Base-by-base conservation (phyloP, 345 rosid species). In the Odontarrhena argentea region DNA sequence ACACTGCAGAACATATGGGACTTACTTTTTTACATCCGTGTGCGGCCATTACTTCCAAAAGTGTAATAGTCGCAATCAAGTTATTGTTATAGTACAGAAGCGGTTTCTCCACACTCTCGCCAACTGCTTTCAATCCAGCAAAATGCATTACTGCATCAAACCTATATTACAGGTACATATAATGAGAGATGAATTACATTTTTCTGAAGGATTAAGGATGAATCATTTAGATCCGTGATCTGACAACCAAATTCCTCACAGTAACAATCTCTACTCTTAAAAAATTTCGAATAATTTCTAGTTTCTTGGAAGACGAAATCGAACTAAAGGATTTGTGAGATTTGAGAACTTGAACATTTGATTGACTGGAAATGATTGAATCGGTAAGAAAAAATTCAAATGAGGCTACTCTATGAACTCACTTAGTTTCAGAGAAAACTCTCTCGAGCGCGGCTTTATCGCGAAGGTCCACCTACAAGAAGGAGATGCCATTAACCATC, bases 41-140 rank as follows among this genome's bases (percentile, higher is more conserved):
- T 14, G 85, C 84, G 55, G 84, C 67, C 99, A 95, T 95, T 3
- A 91, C 97, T 85, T 95, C 90, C 77, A 95, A 78, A 64, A 95
- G 78, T 43, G 78, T 60, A 68, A 95, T 87, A 50, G 99, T 89
- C 43, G 96, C 99, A 59, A 82, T 80, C 54, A 95, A 78, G 84
- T 95, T 95, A 74, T 95, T 95, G 74, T 95, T 55, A 70, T 73
- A 89, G 68, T 91, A 95, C 7, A 88, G 79, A 81, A 89, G 74
- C 9, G 97, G 99, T 37, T 94, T 87, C 55, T 77, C 77, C 63
- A 91, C 93, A 66, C 99, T 94, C 78, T 94, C 96, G 32, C 97
- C 99, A 1, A 91, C 99, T 2, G 99, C 97, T 83, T 94, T 94
- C 67, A 91, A 75, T 74, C 99, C 99, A 82, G 99, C 99, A 82